A percentile compares a stretch with the other conserved stretches of the same genome.
Evolutionary conservation across 768 basidiomycete species (phyloP).

Genomic region (Dioszegia crocea): DNA sequence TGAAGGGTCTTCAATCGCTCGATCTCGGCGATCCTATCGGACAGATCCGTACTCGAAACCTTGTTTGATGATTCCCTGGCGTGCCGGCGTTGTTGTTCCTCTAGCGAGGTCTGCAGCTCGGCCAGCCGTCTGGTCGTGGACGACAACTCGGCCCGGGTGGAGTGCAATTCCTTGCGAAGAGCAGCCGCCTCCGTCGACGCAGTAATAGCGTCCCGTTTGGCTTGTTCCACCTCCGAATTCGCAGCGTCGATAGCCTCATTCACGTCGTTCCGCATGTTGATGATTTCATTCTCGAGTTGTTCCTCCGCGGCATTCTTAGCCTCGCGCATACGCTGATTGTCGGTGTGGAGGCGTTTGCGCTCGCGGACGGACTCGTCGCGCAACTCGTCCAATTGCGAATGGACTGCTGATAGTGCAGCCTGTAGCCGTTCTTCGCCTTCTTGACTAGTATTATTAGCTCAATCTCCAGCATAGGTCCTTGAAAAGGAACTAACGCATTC

Average conservation of each 20-base stretch:
- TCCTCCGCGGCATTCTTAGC: conserved; percentile 8
- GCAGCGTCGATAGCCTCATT: conserved; percentile 13
- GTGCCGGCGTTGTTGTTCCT: conserved; percentile 2
- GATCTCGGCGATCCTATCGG: background rate
- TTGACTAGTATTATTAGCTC: conserved; percentile 10
- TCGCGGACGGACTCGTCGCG: conserved; percentile 22
- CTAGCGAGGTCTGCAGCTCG: background rate
- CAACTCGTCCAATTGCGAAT: conserved; percentile 29
- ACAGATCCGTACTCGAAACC: background rate
- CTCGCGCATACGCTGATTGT: conserved; percentile 25
- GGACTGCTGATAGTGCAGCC: conserved; percentile 24
- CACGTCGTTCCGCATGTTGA: conserved; percentile 14
- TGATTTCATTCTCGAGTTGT: conserved; percentile 24
- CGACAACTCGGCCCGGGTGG: background rate
- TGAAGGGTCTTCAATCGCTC: background rate
- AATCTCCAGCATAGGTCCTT: background rate
- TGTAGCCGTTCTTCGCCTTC: conserved; percentile 22
- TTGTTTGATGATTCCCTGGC: background rate
- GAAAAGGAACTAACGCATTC: conserved; percentile 17
- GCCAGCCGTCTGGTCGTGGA: conserved; percentile 10
- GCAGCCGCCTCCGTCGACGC: conserved; percentile 1
- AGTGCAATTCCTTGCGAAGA: background rate
- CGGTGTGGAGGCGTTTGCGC: conserved; percentile 20
- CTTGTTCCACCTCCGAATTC: conserved; percentile 11
- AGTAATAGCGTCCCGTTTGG: conserved; percentile 7